A percentile compares a stretch with the other conserved stretches of the same genome.
Evolutionary conservation across 495 filamentous ascomycete species (phyloP).

Genomic region (Friedmanniomyces endolithicus): DNA sequence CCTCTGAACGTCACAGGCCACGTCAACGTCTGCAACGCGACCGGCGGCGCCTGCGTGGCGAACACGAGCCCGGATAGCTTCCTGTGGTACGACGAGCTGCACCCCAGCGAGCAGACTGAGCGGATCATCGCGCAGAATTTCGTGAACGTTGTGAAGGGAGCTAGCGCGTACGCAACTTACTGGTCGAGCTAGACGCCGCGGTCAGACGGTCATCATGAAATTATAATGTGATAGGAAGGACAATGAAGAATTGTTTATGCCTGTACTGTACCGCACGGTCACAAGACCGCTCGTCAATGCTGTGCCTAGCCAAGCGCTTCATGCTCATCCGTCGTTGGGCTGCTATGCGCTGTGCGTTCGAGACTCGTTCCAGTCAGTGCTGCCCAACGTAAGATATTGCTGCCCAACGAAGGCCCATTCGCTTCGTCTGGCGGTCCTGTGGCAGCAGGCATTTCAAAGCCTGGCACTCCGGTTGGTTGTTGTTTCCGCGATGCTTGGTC

Average conservation of each 20-base stretch:
- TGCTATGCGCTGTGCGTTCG: too few species aligned
- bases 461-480: background rate
- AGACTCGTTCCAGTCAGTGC: too few species aligned
- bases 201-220: background rate
- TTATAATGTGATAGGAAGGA: background rate
- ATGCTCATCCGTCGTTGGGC: background rate
- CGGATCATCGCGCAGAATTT: conserved; percentile 47
- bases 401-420: too few species aligned
- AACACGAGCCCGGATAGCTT: conserved; percentile 32
- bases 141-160: conserved; percentile 44
- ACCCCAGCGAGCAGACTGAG: conserved; percentile 49
- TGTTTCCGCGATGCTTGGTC: too few species aligned
- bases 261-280: background rate
- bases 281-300: background rate
- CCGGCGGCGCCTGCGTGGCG: conserved; percentile 25
- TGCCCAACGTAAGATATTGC: too few species aligned
- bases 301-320: background rate
- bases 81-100: conserved; percentile 51
- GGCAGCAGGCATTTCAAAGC: background rate
- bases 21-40: conserved; percentile 40
- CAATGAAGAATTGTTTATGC: background rate
- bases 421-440: background rate
- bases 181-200: conserved; percentile 25
- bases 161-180: conserved; percentile 46
- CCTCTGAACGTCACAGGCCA: conserved; percentile 52